Evolutionary conservation across 305 asterid species (phyloP).

Genomic region (Rubia peregrina): DNA sequence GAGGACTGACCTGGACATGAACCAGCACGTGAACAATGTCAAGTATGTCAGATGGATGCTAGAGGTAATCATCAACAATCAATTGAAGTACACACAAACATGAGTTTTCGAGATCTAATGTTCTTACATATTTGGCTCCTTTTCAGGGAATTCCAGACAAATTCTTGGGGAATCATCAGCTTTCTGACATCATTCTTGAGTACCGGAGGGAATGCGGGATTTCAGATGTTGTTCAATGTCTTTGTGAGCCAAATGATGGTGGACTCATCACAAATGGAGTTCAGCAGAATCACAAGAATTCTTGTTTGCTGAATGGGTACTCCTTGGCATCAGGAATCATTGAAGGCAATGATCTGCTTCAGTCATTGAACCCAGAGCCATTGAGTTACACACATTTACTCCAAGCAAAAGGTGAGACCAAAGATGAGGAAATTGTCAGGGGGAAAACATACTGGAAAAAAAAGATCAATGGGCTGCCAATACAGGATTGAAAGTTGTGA

Average conservation of each 20-base stretch:
- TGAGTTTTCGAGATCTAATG: not conserved
- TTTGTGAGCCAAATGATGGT: conserved; percentile 50
- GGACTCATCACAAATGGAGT: conserved; percentile 27
- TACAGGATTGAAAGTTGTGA: conserved; percentile 6
- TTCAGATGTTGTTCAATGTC: conserved; percentile 64
- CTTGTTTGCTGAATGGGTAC: conserved; percentile 38
- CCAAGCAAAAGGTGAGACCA: conserved; percentile 42
- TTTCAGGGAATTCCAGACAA: conserved; percentile 70
- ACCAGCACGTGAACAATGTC: conserved; percentile 91
- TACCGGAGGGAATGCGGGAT: conserved; percentile 85
- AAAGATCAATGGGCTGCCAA: conserved; percentile 29
- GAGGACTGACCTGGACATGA: conserved; percentile 92
- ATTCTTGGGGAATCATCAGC: conserved; percentile 63
- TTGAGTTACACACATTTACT: conserved; percentile 61
- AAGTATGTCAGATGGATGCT: conserved; percentile 87
- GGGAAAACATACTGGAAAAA: conserved; percentile 69
- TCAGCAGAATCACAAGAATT: conserved; percentile 22
- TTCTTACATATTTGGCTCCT: not conserved
- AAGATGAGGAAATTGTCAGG: conserved; percentile 67
- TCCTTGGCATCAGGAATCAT: conserved; percentile 36
- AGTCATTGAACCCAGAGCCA: conserved; percentile 28
- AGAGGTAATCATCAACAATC: conserved; percentile 40
- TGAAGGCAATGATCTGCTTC: conserved; percentile 39
- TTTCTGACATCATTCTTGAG: conserved; percentile 45
- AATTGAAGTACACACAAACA: not conserved